phyloP scores from a whole-genome alignment of 257 asterid genomes.

The Capsicum rhomboideum region DNA sequence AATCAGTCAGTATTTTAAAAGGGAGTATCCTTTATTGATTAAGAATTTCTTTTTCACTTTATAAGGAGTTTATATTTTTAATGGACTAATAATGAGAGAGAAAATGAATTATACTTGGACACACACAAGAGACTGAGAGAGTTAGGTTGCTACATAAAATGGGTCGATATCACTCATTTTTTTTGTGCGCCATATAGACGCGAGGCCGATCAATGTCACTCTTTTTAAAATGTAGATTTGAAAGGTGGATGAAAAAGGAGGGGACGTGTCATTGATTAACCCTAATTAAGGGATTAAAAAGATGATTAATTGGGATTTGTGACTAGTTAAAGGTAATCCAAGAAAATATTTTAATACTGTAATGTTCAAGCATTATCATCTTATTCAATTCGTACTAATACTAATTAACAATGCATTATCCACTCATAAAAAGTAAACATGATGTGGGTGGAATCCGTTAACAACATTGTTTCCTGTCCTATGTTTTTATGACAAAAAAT shows the following conservation, averaged over 20 bases:
- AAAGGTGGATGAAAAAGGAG: neutral
- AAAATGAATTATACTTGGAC: too few relatives aligned
- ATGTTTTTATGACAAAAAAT: slow-evolving; percentile 3
- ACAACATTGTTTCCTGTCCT: neutral
- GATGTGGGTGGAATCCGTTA: slow-evolving; percentile 4
- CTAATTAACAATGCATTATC: neutral
- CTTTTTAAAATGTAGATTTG: too few relatives aligned
- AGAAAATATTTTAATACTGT: neutral
- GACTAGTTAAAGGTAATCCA: slow-evolving; percentile 3
- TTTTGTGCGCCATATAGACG: too few relatives aligned
- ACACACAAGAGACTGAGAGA: neutral
- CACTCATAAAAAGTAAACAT: neutral
- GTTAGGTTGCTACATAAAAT: neutral
- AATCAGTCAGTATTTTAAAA: too few relatives aligned
- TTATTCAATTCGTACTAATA: neutral
- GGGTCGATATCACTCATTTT: neutral
- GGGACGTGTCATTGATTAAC: neutral
- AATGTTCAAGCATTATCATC: neutral
- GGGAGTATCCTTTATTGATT: too few relatives aligned
- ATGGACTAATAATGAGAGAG: too few relatives aligned
- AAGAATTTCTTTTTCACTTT: too few relatives aligned
- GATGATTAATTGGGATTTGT: slow-evolving; percentile 1
- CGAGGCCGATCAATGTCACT: too few relatives aligned
- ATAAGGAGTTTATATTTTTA: too few relatives aligned
- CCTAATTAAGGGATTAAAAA: neutral